Conservation (phyloP, 148 eudicot species). For the Camellia lanceoleosa region DNA sequence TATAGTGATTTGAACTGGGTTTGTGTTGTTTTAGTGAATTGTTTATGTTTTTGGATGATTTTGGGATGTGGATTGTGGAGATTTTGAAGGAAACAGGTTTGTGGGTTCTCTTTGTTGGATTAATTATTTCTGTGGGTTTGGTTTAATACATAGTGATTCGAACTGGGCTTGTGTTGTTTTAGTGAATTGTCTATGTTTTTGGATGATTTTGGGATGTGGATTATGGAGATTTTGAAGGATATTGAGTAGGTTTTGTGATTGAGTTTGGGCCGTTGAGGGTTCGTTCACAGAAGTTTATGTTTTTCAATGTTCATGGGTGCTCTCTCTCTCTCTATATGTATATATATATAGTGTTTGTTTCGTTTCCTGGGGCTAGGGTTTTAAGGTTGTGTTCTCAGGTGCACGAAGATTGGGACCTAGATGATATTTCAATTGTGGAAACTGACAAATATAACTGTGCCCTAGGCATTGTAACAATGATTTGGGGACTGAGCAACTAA, state of each 20-base stretch:
- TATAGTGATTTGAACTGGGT: slow-evolving; percentile 7
- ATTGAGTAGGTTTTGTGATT: too few relatives aligned
- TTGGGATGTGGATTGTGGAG: not conserved
- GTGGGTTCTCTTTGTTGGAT: slow-evolving; percentile 5
- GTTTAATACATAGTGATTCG: not conserved
- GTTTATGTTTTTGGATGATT: not conserved
- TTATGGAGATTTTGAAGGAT: not conserved
- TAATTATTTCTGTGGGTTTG: not conserved
- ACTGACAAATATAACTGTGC: not conserved
- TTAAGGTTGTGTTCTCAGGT: not conserved
- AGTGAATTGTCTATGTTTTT: not conserved
- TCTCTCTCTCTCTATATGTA: too few relatives aligned
- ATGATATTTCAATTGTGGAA: not conserved
- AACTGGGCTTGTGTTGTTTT: slow-evolving; percentile 6
- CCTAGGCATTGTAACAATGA: not conserved
- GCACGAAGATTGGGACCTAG: not conserved
- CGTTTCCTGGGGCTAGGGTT: not conserved
- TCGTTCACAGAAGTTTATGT: slow-evolving; percentile 1
- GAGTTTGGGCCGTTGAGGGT: not conserved
- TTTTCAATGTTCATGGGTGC: not conserved
- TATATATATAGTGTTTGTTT: not conserved
- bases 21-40: not conserved
- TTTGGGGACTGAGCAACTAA: not conserved
- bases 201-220: not conserved
- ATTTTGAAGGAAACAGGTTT: slow-evolving; percentile 42